Evolutionary conservation across 2,329 filamentous ascomycete species (phyloP), one percentile per base, ranked within the genome.

Genomic region (Aspergillus sojae): DNA sequence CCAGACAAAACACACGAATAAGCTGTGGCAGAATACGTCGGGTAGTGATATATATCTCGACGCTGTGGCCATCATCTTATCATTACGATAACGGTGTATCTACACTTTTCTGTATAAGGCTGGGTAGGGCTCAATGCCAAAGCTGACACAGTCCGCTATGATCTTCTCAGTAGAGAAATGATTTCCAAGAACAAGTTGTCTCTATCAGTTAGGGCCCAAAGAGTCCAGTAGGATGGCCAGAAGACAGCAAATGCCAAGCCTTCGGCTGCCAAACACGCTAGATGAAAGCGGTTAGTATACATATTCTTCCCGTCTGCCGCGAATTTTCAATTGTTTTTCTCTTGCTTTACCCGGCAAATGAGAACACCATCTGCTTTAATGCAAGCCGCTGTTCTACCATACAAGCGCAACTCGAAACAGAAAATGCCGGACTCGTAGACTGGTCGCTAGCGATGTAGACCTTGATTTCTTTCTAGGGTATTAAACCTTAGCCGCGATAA

Each of bases 401-500:
- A 16, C 5, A 36, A 36, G 14, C 5, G n/a, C 19, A 23, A 23
- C 19, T 7, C 5, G 7, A 46, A 5, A 30, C 23, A 30, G 4
- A 50, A 7, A 50, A 16, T 50, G 12, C 14, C 26, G 16, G 5
- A n/a, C 26, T 50, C 23, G 23, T 50, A 50, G 46, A 50, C 14
- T 19, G 7, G 26, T 50, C 46, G 6, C 7, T 2, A 30, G 23
- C 26, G 16, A 26, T 28, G 6, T 4, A 26, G 16, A 5, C 3
- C 16, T 30, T 30, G 26, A 26, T n/a, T 39, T 45, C 16, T 32
- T 28, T 2, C 19, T 16, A 21, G 61, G 66, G 66, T 68, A 63
- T 62, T 61, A 58, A 45, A 63, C 66, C 61, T 60, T 64, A 65
- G 66, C 62, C 32, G 61, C 61, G 66, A 65, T 65, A 65, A 62